Conservation (phyloP, 2,329 filamentous ascomycete species). For the Aspergillus persii region DNA sequence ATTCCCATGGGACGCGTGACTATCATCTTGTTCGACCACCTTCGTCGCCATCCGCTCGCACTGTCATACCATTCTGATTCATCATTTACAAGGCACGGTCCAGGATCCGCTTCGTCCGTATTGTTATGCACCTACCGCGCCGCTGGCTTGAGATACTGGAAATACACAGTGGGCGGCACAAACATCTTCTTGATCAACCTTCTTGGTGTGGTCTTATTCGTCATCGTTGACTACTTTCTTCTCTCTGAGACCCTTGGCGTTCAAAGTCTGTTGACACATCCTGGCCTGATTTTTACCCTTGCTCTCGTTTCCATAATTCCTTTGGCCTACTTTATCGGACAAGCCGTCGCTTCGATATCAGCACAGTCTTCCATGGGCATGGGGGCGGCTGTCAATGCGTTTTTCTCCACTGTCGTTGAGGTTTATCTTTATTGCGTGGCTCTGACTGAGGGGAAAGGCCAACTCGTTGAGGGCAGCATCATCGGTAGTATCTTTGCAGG, state of each 20-base stretch:
- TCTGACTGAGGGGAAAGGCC: conserved; percentile 84
- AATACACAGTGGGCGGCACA: conserved; percentile 96
- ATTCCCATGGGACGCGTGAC: conserved; percentile 99
- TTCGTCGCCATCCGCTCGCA: conserved; percentile 87
- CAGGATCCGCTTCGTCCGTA: conserved; percentile 76
- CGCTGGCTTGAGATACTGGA: conserved; percentile 95
- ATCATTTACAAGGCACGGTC: conserved; percentile 67
- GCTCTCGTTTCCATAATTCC: conserved; percentile 91
- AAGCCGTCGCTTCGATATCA: conserved; percentile 96
- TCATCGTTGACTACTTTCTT: conserved; percentile 88
- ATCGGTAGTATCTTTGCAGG: conserved; percentile 98
- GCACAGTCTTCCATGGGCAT: conserved; percentile 98
- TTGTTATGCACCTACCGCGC: conserved; percentile 95
- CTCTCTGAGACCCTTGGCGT: conserved; percentile 67
- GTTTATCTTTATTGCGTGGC: conserved; percentile 97
- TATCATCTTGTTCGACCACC: conserved; percentile 82
- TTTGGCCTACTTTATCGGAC: conserved; percentile 95
- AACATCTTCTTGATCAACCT: conserved; percentile 99
- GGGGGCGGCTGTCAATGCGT: conserved; percentile 94
- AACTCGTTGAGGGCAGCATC: conserved; percentile 92
- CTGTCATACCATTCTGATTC: conserved; percentile 89
- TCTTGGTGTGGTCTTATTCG: conserved; percentile 87
- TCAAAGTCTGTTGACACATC: conserved; percentile 71
- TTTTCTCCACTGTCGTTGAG: conserved; percentile 96
- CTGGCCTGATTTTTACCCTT: conserved; percentile 80